These are phyloP conservation scores for Thraustochytrium striatum DNA, from an alignment of 352 stramenopile genomes.

Conservation along the genomic window DNA sequence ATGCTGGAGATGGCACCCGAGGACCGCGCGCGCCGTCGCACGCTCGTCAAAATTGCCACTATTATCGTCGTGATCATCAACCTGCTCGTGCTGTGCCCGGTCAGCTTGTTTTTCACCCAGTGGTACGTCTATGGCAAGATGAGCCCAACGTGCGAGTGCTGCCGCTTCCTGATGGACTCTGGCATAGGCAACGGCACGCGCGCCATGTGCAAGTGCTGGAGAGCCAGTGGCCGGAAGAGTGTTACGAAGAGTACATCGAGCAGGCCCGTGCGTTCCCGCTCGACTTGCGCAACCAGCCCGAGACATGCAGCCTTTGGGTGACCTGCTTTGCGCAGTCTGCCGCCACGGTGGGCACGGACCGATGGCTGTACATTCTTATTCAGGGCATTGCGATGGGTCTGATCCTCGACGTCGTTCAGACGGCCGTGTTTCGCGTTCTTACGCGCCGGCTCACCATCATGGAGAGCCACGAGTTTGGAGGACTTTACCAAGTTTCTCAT, in stretches of 20 bases:
- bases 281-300: not conserved
- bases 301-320: not conserved
- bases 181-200: slow-evolving; percentile 31
- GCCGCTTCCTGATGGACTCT: slow-evolving; percentile 11
- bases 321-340: slow-evolving; percentile 19
- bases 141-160: slow-evolving; percentile 29
- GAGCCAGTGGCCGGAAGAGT: not conserved
- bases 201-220: not conserved
- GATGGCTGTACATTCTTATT: slow-evolving; percentile 74
- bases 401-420: slow-evolving; percentile 74
- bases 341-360: slow-evolving; percentile 65
- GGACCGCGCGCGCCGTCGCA: not conserved
- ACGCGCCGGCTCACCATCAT: slow-evolving; percentile 72
- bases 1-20: not conserved
- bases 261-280: not conserved
- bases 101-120: slow-evolving; percentile 41
- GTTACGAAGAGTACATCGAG: slow-evolving; percentile 18
- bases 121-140: slow-evolving; percentile 38
- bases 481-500: slow-evolving; percentile 48
- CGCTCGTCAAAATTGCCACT: not conserved
- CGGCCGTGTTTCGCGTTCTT: slow-evolving; percentile 72
- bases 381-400: slow-evolving; percentile 74
- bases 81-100: slow-evolving; percentile 10
- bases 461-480: slow-evolving; percentile 54
- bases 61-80: slow-evolving; percentile 12